Conservation (phyloP, 306 rosid genomes). For the Trifolium repens region DNA sequence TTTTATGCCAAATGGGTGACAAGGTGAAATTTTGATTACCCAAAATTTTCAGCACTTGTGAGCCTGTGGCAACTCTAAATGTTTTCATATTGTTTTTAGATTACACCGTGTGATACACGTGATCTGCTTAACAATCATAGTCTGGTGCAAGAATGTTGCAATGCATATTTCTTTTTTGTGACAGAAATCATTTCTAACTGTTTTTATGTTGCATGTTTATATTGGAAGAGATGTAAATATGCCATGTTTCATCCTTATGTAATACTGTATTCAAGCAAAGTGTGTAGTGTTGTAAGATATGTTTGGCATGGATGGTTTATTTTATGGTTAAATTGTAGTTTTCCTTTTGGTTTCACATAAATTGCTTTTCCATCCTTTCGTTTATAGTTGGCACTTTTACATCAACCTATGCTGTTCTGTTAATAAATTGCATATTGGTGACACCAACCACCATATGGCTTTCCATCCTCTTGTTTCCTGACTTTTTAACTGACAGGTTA, state of each 20-base stretch:
- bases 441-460: constrained; percentile 24
- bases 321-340: constrained; percentile 1
- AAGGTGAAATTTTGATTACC: constrained; percentile 18
- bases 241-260: background rate
- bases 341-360: background rate
- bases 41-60: background rate
- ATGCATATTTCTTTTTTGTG: constrained; percentile 15
- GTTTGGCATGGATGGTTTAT: constrained; percentile 16
- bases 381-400: constrained; percentile 3
- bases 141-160: background rate
- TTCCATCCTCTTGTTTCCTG: constrained; percentile 30
- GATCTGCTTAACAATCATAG: constrained; percentile 12
- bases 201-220: background rate
- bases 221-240: background rate
- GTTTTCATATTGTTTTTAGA: constrained; percentile 7
- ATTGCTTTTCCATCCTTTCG: background rate
- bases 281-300: constrained; percentile 5
- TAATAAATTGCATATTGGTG: constrained; percentile 16
- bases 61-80: constrained; percentile 3
- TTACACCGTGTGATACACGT: background rate
- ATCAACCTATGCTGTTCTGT: background rate
- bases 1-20: background rate
- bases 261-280: background rate
- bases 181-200: background rate
- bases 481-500: constrained; percentile 61